Evolutionary conservation across 2,329 filamentous ascomycete genomes (phyloP), one percentile per base, ranked within the genome.

Genomic region (Thielaviopsis punctulata): DNA sequence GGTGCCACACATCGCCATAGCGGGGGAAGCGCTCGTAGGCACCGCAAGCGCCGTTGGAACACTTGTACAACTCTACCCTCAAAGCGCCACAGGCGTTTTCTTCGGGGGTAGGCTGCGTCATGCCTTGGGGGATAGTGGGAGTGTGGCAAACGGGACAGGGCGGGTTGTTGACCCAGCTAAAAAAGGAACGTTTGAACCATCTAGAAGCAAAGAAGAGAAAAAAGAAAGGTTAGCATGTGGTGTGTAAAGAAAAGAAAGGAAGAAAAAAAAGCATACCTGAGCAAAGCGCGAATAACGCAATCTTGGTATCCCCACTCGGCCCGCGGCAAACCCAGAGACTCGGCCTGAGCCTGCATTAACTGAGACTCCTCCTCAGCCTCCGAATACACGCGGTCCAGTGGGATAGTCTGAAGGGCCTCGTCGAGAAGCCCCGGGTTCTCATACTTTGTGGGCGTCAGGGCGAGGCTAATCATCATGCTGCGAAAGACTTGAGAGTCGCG

Each of bases 261-360:
- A 45, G 52, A 47, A 41, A 33, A 30, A 39, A 47, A 25, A 55
- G 69, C 79, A 60, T 71, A 88, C 84, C 80, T 82, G 62, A 96
- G 72, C 57, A 96, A 72, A 56, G 90, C 86, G 58, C 86, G 78
- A 62, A 96, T 84, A 52, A 95, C 87, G 65, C 90, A 98, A 68
- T 98, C 92, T 66, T 96, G 90, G 64, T 96, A 95, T 53, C 89
- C 90, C 90, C 90, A 96, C 70, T 88, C 84, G 1, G 89, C 79
- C 64, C 84, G 84, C 58, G 82, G 85, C 53, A 84, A 79, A 19
- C 85, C 86, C 69, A 95, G 80, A 59, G 87, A 94, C 63, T 84
- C 84, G 27, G 90, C 90, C 65, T 94, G 82, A 30, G 87, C 92
- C 62, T 84, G 80, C 59, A 94, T 72, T 25, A 95, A 81, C 64